Evolutionary conservation across 192 early-diverging fungal genomes (phyloP).

Genomic region (Linnemannia zychae): DNA sequence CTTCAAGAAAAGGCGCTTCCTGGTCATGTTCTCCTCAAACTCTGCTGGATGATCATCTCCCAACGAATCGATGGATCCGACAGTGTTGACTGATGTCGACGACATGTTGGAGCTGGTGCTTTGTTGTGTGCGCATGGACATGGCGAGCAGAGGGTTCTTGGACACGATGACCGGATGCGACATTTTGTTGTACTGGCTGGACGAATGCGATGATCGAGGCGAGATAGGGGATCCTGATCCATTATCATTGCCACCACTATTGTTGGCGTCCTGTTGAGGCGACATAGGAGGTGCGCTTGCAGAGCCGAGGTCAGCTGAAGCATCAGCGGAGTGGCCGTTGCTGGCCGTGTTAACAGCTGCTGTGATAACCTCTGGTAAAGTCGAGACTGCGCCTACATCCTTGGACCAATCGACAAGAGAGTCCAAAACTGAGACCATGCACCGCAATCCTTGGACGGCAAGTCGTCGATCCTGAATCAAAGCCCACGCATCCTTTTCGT

Average conservation of each 20-base stretch:
- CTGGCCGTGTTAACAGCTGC: conserved; percentile 19
- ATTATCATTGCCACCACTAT: conserved; percentile 7
- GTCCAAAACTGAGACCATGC: conserved; percentile 70
- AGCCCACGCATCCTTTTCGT: conserved; percentile 55
- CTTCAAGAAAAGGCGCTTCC: conserved; percentile 86
- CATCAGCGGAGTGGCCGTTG: conserved; percentile 36
- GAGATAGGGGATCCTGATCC: conserved; percentile 30
- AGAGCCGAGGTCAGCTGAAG: conserved; percentile 20
- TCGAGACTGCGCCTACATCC: conserved; percentile 47
- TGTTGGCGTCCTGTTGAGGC: conserved; percentile 20
- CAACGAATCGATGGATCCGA: conserved; percentile 52
- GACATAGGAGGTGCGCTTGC: conserved; percentile 21
- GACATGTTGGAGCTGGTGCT: conserved; percentile 53
- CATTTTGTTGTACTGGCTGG: conserved; percentile 49
- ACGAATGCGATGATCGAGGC: conserved; percentile 13
- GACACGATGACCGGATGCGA: conserved; percentile 60
- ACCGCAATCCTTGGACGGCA: conserved; percentile 67
- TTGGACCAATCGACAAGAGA: conserved; percentile 80
- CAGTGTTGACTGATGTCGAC: conserved; percentile 46
- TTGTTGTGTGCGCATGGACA: conserved; percentile 51
- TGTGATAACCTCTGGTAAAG: conserved; percentile 34
- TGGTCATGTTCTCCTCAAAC: conserved; percentile 84
- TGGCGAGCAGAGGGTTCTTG: conserved; percentile 57
- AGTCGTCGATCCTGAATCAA: conserved; percentile 58
- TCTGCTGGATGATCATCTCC: conserved; percentile 87